Evolutionary conservation across 106 monocot genomes (phyloP).

Genomic region (Acorus gramineus): DNA sequence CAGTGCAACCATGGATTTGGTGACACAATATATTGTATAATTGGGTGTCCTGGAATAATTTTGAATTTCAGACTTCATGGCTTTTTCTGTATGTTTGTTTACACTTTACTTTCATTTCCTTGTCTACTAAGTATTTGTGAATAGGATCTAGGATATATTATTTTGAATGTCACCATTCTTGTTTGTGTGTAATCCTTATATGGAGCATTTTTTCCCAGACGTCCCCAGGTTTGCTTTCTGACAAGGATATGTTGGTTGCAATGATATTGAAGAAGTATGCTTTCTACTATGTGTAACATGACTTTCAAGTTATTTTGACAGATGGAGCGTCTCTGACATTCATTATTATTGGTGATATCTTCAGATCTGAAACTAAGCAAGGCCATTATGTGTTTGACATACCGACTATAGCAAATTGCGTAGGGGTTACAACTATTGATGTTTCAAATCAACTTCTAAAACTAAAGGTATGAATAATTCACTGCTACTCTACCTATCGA

Average conservation of each 20-base stretch:
- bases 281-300: not conserved
- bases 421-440: conserved; percentile 18
- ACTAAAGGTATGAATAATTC: conserved; percentile 56
- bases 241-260: conserved; percentile 59
- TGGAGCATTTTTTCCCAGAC: conserved; percentile 35
- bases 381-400: conserved; percentile 83
- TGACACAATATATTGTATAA: too few relatives aligned
- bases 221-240: conserved; percentile 52
- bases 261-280: conserved; percentile 56
- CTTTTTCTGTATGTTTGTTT: too few relatives aligned
- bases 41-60: too few relatives aligned
- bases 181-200: too few relatives aligned
- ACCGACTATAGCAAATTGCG: conserved; percentile 52
- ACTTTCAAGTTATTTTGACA: too few relatives aligned
- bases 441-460: conserved; percentile 54
- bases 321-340: not conserved
- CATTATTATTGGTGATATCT: conserved; percentile 3
- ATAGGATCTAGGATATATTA: too few relatives aligned
- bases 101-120: too few relatives aligned
- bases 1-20: too few relatives aligned
- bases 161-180: too few relatives aligned
- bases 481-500: not conserved
- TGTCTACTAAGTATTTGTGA: too few relatives aligned
- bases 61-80: not conserved
- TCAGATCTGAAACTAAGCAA: conserved; percentile 57